Conservation (phyloP, 2,329 filamentous ascomycete genomes). For the Dendryphion nanum region DNA sequence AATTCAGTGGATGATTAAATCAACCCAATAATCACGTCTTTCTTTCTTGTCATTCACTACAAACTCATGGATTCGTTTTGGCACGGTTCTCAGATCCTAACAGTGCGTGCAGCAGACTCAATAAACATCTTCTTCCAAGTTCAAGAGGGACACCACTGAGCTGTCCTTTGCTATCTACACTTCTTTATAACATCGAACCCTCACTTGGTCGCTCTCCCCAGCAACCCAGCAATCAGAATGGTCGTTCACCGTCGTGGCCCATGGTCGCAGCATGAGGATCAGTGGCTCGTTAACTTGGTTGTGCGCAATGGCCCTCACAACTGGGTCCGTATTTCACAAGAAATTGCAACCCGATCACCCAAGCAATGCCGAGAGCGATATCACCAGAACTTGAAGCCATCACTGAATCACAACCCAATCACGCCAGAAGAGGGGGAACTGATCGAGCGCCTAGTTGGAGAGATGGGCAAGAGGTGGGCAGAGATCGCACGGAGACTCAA, state of each 20-base stretch:
- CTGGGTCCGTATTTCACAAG: constrained; percentile 83
- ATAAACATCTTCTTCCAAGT: too few species aligned
- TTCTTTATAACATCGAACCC: too few species aligned
- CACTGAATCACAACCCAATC: constrained; percentile 75
- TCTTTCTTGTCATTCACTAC: too few species aligned
- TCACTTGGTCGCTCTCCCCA: too few species aligned
- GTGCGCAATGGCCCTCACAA: constrained; percentile 72
- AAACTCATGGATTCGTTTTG: too few species aligned
- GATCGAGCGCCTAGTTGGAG: constrained; percentile 74
- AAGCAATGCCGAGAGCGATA: constrained; percentile 96
- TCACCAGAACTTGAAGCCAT: constrained; percentile 88
- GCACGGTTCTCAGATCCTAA: too few species aligned
- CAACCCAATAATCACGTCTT: too few species aligned
- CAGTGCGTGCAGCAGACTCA: too few species aligned
- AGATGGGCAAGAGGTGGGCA: constrained; percentile 86
- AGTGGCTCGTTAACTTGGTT: constrained; percentile 68
- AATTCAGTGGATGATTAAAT: too few species aligned
- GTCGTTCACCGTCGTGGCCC: constrained; percentile 70
- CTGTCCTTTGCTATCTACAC: too few species aligned
- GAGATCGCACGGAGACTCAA: constrained; percentile 82
- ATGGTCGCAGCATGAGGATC: constrained; percentile 78
- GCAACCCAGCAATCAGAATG: constrained; percentile 37
- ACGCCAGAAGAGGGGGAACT: constrained; percentile 70
- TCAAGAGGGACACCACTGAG: too few species aligned
- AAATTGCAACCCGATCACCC: constrained; percentile 74